Percentiles rank a stretch among this genome's conserved stretches.
phyloP scores from a whole-genome alignment of 2,329 filamentous ascomycete genomes.

The Gaeumannomyces sp. region DNA sequence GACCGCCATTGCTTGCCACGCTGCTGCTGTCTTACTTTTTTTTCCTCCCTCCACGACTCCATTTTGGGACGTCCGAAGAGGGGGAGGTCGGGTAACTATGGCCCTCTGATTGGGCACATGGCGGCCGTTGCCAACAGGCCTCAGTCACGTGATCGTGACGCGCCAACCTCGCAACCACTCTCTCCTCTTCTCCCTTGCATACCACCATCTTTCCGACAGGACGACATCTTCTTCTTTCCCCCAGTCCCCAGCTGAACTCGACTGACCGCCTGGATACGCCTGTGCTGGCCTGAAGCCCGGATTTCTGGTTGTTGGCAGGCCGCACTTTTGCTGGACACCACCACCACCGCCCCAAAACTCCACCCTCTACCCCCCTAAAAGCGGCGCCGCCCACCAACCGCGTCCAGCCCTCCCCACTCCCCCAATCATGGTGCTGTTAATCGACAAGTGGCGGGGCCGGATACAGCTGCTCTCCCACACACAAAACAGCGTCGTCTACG shows the following conservation, averaged over 20 bases:
- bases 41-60: background rate
- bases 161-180: background rate
- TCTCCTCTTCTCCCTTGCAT: background rate
- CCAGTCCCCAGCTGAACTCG: background rate
- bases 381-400: background rate
- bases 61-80: background rate
- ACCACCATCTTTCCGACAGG: background rate
- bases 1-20: background rate
- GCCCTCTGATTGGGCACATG: background rate
- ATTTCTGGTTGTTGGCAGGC: background rate
- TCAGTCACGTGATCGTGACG: background rate
- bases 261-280: background rate
- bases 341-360: background rate
- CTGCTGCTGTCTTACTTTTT: background rate
- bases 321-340: background rate
- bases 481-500: background rate
- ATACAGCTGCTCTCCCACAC: background rate
- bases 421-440: background rate
- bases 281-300: background rate
- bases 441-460: slow-evolving; percentile 1
- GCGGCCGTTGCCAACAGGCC: slow-evolving; percentile 1
- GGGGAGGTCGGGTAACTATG: slow-evolving; percentile 1
- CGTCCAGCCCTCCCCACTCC: background rate
- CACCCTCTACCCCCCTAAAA: background rate
- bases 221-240: background rate